phyloP scores from a whole-genome alignment of 2,329 filamentous ascomycete species.

The Curvularia sp. region DNA sequence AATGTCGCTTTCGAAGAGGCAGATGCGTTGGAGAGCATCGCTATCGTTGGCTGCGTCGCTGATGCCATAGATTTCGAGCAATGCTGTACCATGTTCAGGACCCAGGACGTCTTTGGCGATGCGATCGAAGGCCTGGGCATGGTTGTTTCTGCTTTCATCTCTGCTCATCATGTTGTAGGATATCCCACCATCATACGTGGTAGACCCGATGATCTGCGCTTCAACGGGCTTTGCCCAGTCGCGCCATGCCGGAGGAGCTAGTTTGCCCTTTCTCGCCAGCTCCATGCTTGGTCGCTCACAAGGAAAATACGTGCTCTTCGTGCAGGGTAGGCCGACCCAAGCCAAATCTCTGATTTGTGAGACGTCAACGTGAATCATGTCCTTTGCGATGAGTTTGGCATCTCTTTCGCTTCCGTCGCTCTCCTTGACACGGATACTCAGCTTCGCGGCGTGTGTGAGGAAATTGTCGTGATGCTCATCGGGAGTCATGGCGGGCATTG shows the following conservation, averaged over 20 bases:
- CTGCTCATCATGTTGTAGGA: conserved; percentile 28
- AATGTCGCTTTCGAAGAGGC: conserved; percentile 30
- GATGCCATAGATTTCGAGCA: conserved; percentile 15
- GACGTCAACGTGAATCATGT: conserved; percentile 15
- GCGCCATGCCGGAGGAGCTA: conserved; percentile 2
- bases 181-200: conserved; percentile 28
- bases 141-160: conserved; percentile 15
- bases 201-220: conserved; percentile 24
- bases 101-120: conserved; percentile 15
- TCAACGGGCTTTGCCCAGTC: conserved; percentile 16
- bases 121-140: conserved; percentile 5
- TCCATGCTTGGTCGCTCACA: conserved; percentile 20
- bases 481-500: conserved; percentile 24
- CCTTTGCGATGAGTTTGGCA: conserved; percentile 1
- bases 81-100: background rate
- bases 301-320: conserved; percentile 17
- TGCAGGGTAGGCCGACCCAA: conserved; percentile 26
- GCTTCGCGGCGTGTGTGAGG: conserved; percentile 10
- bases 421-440: conserved; percentile 10
- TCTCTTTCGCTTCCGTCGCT: background rate
- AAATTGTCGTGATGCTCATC: conserved; percentile 24
- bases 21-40: conserved; percentile 23
- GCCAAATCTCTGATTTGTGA: conserved; percentile 20
- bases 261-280: background rate
- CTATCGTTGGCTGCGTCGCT: conserved; percentile 1